Conservation (phyloP, 2,329 filamentous ascomycete species). For the Trichoderma lentiforme region DNA sequence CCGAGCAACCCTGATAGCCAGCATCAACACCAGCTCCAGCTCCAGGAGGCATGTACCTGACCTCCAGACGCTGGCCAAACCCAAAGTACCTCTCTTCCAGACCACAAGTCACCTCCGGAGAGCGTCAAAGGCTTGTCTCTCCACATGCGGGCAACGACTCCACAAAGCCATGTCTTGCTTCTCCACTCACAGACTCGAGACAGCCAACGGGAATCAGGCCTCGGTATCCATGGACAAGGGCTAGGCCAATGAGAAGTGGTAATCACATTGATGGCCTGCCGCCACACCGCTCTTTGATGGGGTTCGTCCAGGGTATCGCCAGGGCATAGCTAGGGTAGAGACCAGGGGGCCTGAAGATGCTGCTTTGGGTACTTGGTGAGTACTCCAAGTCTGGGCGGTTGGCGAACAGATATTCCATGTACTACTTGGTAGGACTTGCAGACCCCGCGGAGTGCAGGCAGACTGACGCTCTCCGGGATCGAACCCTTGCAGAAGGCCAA, state of each 20-base stretch:
- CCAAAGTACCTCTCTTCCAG: background rate
- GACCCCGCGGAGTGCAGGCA: background rate
- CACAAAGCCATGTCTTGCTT: background rate
- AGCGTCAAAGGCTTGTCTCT: background rate
- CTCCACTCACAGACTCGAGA: conserved; percentile 6
- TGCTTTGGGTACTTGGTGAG: background rate
- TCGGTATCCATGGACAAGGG: background rate
- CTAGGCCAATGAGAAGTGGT: background rate
- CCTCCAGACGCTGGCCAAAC: background rate
- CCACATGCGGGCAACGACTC: conserved; percentile 4
- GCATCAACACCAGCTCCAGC: background rate
- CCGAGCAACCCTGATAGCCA: background rate
- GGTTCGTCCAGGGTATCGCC: background rate
- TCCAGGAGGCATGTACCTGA: background rate
- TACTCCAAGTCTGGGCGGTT: background rate
- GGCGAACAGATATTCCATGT: background rate
- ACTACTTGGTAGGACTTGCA: background rate
- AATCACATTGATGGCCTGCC: conserved; percentile 2
- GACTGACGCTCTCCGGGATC: background rate
- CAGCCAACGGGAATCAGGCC: conserved; percentile 7
- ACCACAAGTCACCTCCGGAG: background rate
- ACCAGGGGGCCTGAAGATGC: background rate
- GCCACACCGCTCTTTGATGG: conserved; percentile 18
- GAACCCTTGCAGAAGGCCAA: conserved; percentile 3
- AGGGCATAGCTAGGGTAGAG: background rate